phyloP scores from a whole-genome alignment of 345 rosid species.

The Kernera saxatilis region DNA sequence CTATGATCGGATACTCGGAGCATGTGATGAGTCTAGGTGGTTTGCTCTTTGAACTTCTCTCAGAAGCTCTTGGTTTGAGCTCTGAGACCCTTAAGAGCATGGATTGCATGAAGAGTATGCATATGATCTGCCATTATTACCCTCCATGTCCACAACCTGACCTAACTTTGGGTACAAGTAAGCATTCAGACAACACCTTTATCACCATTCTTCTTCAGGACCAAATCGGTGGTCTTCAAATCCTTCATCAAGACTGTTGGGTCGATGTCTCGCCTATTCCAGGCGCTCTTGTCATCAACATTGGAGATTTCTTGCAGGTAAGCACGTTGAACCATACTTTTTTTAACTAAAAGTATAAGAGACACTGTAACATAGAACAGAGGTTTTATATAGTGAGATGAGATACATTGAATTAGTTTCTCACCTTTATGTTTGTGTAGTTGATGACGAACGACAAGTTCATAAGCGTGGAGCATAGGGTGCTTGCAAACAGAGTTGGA shows the following conservation, averaged over 20 bases:
- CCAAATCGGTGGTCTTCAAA: conserved; percentile 44
- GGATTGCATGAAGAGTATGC: conserved; percentile 26
- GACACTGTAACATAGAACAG: neutral
- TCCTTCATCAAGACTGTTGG: conserved; percentile 40
- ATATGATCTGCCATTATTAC: conserved; percentile 35
- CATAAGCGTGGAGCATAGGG: conserved; percentile 35
- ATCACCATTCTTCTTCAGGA: conserved; percentile 46
- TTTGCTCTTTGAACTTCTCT: conserved; percentile 29
- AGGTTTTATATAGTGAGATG: neutral
- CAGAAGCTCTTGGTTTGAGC: conserved; percentile 41
- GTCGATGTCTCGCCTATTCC: conserved; percentile 32
- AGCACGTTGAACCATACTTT: neutral
- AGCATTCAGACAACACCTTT: conserved; percentile 30
- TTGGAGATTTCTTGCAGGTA: conserved; percentile 40
- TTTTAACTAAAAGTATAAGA: neutral
- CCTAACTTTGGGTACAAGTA: conserved; percentile 29
- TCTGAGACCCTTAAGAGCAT: conserved; percentile 27
- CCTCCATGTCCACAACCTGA: conserved; percentile 51
- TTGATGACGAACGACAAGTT: conserved; percentile 40
- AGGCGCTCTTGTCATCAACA: conserved; percentile 29
- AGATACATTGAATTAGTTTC: neutral
- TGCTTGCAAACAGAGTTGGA: conserved; percentile 21
- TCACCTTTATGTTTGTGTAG: conserved; percentile 12
- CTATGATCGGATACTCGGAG: conserved; percentile 31
- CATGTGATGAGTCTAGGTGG: conserved; percentile 32